Conservation (phyloP, 2,329 filamentous ascomycete genomes). For the Phialophora expanda region DNA sequence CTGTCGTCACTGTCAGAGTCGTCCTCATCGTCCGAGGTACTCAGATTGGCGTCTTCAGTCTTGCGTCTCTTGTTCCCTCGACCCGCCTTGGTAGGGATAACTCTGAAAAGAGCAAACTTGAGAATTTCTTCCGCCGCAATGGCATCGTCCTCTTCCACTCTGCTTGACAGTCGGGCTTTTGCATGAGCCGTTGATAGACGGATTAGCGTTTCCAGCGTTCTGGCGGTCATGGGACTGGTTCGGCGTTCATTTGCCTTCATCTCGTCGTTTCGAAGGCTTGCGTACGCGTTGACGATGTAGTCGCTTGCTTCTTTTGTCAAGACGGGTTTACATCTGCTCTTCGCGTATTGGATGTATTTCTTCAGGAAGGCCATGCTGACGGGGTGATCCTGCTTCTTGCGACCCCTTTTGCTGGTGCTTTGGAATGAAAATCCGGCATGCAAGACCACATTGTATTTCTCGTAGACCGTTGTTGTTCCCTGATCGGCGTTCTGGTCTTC, state of each 20-base stretch:
- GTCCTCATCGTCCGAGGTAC: constrained; percentile 66
- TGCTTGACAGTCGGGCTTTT: constrained; percentile 83
- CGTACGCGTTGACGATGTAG: constrained; percentile 88
- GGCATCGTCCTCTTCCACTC: constrained; percentile 89
- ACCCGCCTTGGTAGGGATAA: constrained; percentile 72
- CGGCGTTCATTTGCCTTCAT: constrained; percentile 91
- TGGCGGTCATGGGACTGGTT: constrained; percentile 93
- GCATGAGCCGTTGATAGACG: constrained; percentile 95
- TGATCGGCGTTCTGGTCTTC: constrained; percentile 73
- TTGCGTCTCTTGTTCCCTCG: constrained; percentile 81
- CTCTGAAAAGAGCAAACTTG: constrained; percentile 95
- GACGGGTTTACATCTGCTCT: constrained; percentile 85
- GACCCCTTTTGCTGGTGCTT: constrained; percentile 56
- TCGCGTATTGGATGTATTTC: constrained; percentile 99
- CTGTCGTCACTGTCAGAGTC: constrained; percentile 52
- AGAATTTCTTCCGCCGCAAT: constrained; percentile 86
- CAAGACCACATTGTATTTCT: constrained; percentile 95
- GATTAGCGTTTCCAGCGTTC: constrained; percentile 97
- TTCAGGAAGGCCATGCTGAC: constrained; percentile 98
- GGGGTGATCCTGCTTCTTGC: constrained; percentile 69
- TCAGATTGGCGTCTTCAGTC: constrained; percentile 70
- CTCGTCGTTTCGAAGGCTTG: constrained; percentile 91
- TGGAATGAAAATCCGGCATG: constrained; percentile 76
- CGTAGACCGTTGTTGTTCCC: constrained; percentile 83
- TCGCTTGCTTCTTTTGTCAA: constrained; percentile 90